Percentiles rank a stretch among this genome's conserved stretches.
Evolutionary conservation across 306 rosid species (phyloP).

Genomic region (Vigna mungo): DNA sequence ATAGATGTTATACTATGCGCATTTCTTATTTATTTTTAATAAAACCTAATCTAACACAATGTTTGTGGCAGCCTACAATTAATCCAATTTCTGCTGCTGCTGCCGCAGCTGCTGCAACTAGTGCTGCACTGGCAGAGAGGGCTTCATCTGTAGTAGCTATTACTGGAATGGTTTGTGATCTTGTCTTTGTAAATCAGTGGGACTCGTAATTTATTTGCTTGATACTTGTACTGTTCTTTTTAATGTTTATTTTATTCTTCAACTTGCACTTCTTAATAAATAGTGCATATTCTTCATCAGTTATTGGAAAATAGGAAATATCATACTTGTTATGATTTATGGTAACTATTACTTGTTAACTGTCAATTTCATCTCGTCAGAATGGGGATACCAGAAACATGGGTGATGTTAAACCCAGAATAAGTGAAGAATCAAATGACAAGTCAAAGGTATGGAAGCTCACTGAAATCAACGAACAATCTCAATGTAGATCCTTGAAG

Average conservation of each 20-base stretch:
- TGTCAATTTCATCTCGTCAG: slow-evolving; percentile 55
- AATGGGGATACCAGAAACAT: slow-evolving; percentile 85
- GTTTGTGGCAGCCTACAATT: slow-evolving; percentile 74
- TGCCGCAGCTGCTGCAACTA: slow-evolving; percentile 51
- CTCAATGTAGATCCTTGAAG: slow-evolving; percentile 93
- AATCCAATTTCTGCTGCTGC: slow-evolving; percentile 81
- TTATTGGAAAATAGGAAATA: background rate
- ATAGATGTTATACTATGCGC: slow-evolving; percentile 14
- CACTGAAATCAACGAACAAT: slow-evolving; percentile 86
- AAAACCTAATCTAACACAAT: slow-evolving; percentile 21
- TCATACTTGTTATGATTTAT: background rate
- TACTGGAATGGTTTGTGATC: slow-evolving; percentile 85
- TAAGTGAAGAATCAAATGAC: slow-evolving; percentile 93
- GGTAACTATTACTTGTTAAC: background rate
- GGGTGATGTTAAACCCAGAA: slow-evolving; percentile 95
- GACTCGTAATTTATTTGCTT: slow-evolving; percentile 23
- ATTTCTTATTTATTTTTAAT: background rate
- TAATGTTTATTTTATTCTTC: background rate
- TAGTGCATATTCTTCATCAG: background rate
- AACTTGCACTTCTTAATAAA: slow-evolving; percentile 16
- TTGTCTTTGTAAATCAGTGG: slow-evolving; percentile 26
- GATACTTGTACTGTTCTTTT: background rate
- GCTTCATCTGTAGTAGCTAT: slow-evolving; percentile 73
- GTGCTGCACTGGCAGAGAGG: slow-evolving; percentile 84
- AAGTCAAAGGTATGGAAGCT: slow-evolving; percentile 98